These are phyloP conservation scores for Helichrysum umbraculigerum DNA, from an alignment of 129 eudicot genomes.

Conservation along the genomic window DNA sequence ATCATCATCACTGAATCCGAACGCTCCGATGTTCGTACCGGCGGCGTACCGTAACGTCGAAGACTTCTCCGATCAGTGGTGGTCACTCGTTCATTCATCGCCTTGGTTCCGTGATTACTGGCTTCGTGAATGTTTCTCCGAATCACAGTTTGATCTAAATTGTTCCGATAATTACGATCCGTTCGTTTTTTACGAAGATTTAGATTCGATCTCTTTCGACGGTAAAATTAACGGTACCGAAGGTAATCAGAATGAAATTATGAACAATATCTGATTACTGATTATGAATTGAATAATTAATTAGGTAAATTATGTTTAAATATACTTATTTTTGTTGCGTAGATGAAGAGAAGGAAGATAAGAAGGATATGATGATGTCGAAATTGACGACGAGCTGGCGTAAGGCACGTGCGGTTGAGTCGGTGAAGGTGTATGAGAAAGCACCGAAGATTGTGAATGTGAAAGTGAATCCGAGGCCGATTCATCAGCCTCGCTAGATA, in stretches of 20 bases:
- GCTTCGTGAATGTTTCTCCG: constrained; percentile 80
- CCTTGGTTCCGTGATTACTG: constrained; percentile 92
- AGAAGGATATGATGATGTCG: constrained; percentile 56
- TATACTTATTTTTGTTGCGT: not conserved
- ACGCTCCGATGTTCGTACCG: constrained; percentile 89
- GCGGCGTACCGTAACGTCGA: constrained; percentile 72
- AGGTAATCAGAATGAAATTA: constrained; percentile 37
- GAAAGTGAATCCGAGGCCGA: constrained; percentile 71
- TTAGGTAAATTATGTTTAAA: not conserved
- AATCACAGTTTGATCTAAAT: constrained; percentile 37
- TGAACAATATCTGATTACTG: too few relatives aligned
- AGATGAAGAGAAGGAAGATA: constrained; percentile 38
- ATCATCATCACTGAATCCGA: constrained; percentile 77
- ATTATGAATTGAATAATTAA: not conserved
- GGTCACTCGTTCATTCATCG: constrained; percentile 82
- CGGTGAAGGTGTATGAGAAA: constrained; percentile 52
- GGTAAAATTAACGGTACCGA: constrained; percentile 26
- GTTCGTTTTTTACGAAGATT: constrained; percentile 33
- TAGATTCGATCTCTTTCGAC: constrained; percentile 21
- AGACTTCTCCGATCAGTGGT: constrained; percentile 93
- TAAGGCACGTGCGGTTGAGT: constrained; percentile 45
- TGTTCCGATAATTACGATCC: constrained; percentile 35
- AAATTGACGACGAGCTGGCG: constrained; percentile 69
- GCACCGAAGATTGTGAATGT: constrained; percentile 85
- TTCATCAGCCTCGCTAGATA: constrained; percentile 90